Percentiles rank a stretch among this genome's conserved stretches.
Evolutionary conservation across 2,329 filamentous ascomycete species (phyloP).

Genomic region (Thermothelomyces thermophilus): DNA sequence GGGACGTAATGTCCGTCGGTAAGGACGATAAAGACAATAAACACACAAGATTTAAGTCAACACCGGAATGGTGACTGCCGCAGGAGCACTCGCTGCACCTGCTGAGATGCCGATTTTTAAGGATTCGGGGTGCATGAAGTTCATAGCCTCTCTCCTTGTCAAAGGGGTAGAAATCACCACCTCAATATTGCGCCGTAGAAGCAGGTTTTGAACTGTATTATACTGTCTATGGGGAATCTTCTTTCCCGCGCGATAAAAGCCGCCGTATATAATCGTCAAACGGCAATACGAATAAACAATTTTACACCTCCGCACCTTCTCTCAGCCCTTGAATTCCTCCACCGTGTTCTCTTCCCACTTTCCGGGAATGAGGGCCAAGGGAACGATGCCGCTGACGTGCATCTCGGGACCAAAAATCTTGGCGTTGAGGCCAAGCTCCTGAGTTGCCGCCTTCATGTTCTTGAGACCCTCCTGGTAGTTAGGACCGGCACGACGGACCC

Average conservation of each 20-base stretch:
- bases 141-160: too few species aligned
- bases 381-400: conserved; percentile 96
- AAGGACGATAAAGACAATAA: too few species aligned
- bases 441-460: conserved; percentile 97
- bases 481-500: conserved; percentile 82
- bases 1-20: too few species aligned
- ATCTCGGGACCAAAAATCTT: conserved; percentile 70
- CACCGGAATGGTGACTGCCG: too few species aligned
- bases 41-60: too few species aligned
- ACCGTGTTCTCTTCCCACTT: conserved; percentile 56
- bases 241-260: conserved; percentile 10
- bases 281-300: conserved; percentile 11
- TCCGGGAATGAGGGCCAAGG: conserved; percentile 70
- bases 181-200: not conserved
- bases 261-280: conserved; percentile 9
- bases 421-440: conserved; percentile 76
- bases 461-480: conserved; percentile 99
- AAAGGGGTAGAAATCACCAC: too few species aligned
- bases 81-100: too few species aligned
- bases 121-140: too few species aligned
- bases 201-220: conserved; percentile 13
- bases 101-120: too few species aligned
- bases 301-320: conserved; percentile 7
- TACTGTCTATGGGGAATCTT: conserved; percentile 15
- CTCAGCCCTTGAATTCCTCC: conserved; percentile 55